These are phyloP conservation scores for Monosporozyma siamensis DNA, from an alignment of 805 yeast species.

Conservation along the genomic window DNA sequence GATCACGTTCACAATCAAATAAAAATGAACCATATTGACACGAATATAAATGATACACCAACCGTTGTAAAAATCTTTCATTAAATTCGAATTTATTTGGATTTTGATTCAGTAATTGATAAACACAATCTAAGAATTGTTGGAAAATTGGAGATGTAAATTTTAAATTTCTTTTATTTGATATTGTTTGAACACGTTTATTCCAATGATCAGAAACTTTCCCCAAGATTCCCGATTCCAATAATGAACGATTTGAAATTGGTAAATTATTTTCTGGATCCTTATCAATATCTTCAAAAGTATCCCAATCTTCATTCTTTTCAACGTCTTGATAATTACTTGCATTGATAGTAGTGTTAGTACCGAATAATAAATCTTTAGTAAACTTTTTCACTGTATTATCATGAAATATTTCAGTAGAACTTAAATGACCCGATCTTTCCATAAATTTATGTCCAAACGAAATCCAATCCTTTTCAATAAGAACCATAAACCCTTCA, in stretches of 20 bases:
- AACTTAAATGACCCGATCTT: slow-evolving; percentile 65
- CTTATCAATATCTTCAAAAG: slow-evolving; percentile 1
- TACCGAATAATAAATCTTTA: slow-evolving; percentile 12
- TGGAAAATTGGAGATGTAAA: slow-evolving; percentile 87
- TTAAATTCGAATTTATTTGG: slow-evolving; percentile 77
- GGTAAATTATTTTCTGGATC: slow-evolving; percentile 2
- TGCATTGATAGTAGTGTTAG: slow-evolving; percentile 7
- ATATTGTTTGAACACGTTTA: neutral
- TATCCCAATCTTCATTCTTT: neutral
- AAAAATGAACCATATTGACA: slow-evolving; percentile 93
- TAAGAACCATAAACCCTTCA: slow-evolving; percentile 74
- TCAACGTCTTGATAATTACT: neutral
- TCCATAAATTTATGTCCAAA: slow-evolving; percentile 89
- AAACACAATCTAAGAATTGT: slow-evolving; percentile 85
- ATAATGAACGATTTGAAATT: neutral
- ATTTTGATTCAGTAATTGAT: slow-evolving; percentile 63
- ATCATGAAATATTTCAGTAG: slow-evolving; percentile 42
- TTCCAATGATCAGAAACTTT: slow-evolving; percentile 1
- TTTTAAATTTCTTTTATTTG: slow-evolving; percentile 34
- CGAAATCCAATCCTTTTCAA: slow-evolving; percentile 93
- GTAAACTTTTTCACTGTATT: slow-evolving; percentile 13
- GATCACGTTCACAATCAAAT: slow-evolving; percentile 62
- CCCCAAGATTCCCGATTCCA: neutral
- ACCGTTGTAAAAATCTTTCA: slow-evolving; percentile 74
- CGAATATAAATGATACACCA: slow-evolving; percentile 81